Conservation (phyloP, 2,329 filamentous ascomycete genomes). For the Sporothrix dimorphospora region DNA sequence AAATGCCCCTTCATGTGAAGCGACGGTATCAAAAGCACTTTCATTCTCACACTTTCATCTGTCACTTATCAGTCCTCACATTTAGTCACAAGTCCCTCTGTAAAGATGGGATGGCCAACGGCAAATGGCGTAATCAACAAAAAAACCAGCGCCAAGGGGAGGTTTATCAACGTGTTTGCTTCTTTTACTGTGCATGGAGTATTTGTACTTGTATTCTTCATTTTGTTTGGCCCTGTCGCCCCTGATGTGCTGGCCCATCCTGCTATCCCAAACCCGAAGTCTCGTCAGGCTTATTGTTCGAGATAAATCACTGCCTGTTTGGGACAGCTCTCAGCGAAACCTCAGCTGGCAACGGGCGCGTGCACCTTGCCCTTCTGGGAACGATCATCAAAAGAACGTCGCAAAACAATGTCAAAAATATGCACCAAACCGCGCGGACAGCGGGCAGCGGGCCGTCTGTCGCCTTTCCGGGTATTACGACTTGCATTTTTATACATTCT, state of each 20-base stretch:
- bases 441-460: background rate
- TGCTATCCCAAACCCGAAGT: background rate
- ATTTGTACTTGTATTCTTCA: background rate
- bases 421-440: background rate
- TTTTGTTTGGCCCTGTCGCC: background rate
- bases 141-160: background rate
- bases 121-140: conserved; percentile 9
- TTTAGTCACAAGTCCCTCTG: background rate
- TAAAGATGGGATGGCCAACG: background rate
- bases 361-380: background rate
- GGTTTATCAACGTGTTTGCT: background rate
- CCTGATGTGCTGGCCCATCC: background rate
- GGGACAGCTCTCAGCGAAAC: background rate
- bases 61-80: background rate
- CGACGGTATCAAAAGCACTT: background rate
- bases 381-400: background rate
- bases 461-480: background rate
- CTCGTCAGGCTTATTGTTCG: background rate
- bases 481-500: background rate
- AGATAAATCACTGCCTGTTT: conserved; percentile 2
- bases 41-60: background rate
- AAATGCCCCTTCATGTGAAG: background rate
- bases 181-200: too few species aligned
- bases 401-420: background rate
- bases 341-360: background rate